Conservation (phyloP, 2,329 filamentous ascomycete species). For the Neonectria faginata region DNA sequence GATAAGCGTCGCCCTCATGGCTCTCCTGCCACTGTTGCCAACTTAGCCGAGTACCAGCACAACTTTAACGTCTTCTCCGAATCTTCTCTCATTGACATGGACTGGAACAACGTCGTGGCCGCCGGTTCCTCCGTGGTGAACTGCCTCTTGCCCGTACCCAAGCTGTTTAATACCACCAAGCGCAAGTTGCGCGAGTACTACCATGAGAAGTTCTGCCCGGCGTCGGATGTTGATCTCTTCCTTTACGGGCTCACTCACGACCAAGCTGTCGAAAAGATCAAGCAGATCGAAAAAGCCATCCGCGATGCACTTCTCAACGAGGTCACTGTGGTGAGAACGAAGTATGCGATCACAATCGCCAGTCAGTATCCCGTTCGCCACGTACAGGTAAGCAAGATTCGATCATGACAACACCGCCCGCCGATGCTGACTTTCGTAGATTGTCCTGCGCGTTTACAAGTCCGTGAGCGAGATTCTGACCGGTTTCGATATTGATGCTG, state of each 20-base stretch:
- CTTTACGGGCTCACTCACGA: constrained; percentile 83
- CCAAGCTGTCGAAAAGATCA: constrained; percentile 84
- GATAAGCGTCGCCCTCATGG: constrained; percentile 71
- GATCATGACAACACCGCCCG: background rate
- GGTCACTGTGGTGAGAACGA: constrained; percentile 85
- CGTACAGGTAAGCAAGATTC: constrained; percentile 64
- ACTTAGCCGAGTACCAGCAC: constrained; percentile 76
- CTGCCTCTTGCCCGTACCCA: constrained; percentile 77
- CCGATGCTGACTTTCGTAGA: constrained; percentile 58
- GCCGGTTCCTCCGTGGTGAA: constrained; percentile 87
- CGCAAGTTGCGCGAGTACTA: constrained; percentile 77
- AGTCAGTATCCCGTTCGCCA: constrained; percentile 87
- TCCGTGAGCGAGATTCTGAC: constrained; percentile 86
- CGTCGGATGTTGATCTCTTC: constrained; percentile 89
- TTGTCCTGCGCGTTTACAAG: constrained; percentile 87
- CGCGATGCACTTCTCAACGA: constrained; percentile 84
- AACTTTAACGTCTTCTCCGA: constrained; percentile 89
- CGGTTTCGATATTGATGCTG: constrained; percentile 89
- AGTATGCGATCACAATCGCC: constrained; percentile 87
- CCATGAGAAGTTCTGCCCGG: constrained; percentile 82
- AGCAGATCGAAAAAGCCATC: constrained; percentile 80
- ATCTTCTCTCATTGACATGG: constrained; percentile 77
- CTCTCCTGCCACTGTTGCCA: constrained; percentile 74
- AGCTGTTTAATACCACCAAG: constrained; percentile 71
- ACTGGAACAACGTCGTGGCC: constrained; percentile 86